These are phyloP conservation scores for Mortierella sp. DNA, from an alignment of 371 early-diverging fungal genomes.

Conservation along the genomic window DNA sequence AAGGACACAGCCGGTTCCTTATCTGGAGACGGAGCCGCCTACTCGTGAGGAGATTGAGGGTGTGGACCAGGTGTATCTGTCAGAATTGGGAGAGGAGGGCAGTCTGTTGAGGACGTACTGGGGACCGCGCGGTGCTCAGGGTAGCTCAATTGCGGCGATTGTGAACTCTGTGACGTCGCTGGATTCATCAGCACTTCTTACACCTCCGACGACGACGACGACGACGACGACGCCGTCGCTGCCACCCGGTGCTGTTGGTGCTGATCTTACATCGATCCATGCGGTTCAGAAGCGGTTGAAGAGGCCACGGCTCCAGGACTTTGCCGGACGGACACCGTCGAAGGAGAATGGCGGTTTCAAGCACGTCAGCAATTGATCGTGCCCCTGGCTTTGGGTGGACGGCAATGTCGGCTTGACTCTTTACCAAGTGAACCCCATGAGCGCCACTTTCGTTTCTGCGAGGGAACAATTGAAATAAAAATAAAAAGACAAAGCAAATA, in stretches of 20 bases:
- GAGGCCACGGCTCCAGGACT: constrained; percentile 44
- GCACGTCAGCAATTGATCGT: background rate
- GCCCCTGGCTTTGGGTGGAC: no score
- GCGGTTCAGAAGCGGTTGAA: constrained; percentile 20
- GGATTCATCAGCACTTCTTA: constrained; percentile 17
- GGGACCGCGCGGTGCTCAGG: constrained; percentile 51
- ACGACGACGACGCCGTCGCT: background rate
- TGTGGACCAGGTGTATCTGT: constrained; percentile 38
- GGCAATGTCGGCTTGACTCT: no score
- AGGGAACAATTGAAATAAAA: no score
- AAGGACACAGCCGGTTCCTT: constrained; percentile 46
- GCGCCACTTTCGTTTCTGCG: no score
- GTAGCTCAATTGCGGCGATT: constrained; percentile 34
- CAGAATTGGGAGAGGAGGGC: constrained; percentile 46
- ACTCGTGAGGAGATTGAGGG: constrained; percentile 42
- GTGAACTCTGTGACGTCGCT: constrained; percentile 44
- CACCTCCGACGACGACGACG: background rate
- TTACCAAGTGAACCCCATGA: no score
- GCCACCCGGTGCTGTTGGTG: background rate
- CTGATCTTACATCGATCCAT: constrained; percentile 3
- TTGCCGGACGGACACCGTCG: constrained; percentile 48
- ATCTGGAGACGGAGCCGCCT: constrained; percentile 41
- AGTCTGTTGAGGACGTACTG: constrained; percentile 52
- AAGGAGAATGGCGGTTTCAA: constrained; percentile 23
- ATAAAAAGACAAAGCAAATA: no score